Conservation (phyloP, 2,329 filamentous ascomycete genomes). For the Arthrobotrys pseudoclavata region DNA sequence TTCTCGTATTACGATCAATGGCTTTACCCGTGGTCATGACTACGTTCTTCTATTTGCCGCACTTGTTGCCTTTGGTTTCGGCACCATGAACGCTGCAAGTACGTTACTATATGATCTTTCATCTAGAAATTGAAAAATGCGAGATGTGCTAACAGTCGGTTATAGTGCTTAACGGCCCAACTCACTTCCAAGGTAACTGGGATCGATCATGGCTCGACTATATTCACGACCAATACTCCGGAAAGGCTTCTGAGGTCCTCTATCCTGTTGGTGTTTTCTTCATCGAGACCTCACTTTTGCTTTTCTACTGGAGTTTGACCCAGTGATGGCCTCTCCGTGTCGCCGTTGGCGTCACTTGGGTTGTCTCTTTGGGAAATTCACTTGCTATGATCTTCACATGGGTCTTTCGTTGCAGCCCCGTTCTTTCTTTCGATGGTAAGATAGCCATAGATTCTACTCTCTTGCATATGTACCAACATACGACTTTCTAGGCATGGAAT, state of each 20-base stretch:
- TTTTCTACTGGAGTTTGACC: slow-evolving; percentile 54
- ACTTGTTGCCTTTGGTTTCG: slow-evolving; percentile 35
- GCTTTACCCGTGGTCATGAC: slow-evolving; percentile 39
- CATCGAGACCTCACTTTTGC: slow-evolving; percentile 45
- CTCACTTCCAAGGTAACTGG: slow-evolving; percentile 40
- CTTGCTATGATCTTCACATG: slow-evolving; percentile 52
- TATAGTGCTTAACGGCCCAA: slow-evolving; percentile 44
- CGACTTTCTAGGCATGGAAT: slow-evolving; percentile 21
- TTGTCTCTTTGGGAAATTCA: slow-evolving; percentile 40
- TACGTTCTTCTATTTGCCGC: slow-evolving; percentile 43
- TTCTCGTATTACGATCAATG: slow-evolving; percentile 36
- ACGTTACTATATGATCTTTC: not conserved
- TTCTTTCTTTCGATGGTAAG: slow-evolving; percentile 41
- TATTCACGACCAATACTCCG: slow-evolving; percentile 44
- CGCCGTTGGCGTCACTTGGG: slow-evolving; percentile 38
- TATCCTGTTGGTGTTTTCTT: slow-evolving; percentile 42
- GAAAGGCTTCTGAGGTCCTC: slow-evolving; percentile 38
- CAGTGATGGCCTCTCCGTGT: slow-evolving; percentile 44
- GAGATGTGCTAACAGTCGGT: not conserved
- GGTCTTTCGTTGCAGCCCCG: slow-evolving; percentile 38
- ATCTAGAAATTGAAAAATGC: not conserved
- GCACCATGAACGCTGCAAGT: slow-evolving; percentile 43
- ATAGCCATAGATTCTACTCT: not conserved
- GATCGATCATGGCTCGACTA: slow-evolving; percentile 47
- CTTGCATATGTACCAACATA: not conserved